A percentile compares a stretch with the other conserved stretches of the same genome.
phyloP scores from a whole-genome alignment of 371 early-diverging fungal species.

The Coemansia sp. region DNA sequence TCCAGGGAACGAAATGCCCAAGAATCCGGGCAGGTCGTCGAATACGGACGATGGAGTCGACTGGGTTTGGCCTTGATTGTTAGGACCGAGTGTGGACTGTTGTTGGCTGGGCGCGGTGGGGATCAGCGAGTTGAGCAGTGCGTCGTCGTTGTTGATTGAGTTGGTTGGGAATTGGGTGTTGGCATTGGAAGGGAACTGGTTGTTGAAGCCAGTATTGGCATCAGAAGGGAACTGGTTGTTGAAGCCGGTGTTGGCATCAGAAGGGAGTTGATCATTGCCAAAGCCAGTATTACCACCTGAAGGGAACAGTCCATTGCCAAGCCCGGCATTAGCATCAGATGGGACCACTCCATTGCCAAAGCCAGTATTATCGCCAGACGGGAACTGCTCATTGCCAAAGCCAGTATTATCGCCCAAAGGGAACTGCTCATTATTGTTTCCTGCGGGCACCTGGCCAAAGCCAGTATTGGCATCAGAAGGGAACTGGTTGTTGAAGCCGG shows the following conservation, averaged over 20 bases:
- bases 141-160: neutral
- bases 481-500: neutral
- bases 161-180: neutral
- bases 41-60: conserved; percentile 31
- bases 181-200: neutral
- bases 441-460: neutral
- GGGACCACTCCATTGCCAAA: neutral
- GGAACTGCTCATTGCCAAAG: neutral
- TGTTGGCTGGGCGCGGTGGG: too few relatives aligned
- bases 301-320: neutral
- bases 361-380: neutral
- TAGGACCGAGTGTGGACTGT: too few relatives aligned
- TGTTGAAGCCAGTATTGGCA: neutral
- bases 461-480: neutral
- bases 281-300: neutral
- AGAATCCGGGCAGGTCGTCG: conserved; percentile 29
- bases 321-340: neutral
- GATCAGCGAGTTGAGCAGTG: too few relatives aligned
- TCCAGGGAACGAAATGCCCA: conserved; percentile 27
- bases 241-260: neutral
- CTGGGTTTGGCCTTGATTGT: conserved; percentile 1
- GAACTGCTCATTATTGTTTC: neutral
- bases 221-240: neutral
- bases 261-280: neutral
- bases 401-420: neutral